Evolutionary conservation across 1,284 basidiomycete species (phyloP), one percentile per base, ranked within the genome.

Genomic region (Leccinum huronense): DNA sequence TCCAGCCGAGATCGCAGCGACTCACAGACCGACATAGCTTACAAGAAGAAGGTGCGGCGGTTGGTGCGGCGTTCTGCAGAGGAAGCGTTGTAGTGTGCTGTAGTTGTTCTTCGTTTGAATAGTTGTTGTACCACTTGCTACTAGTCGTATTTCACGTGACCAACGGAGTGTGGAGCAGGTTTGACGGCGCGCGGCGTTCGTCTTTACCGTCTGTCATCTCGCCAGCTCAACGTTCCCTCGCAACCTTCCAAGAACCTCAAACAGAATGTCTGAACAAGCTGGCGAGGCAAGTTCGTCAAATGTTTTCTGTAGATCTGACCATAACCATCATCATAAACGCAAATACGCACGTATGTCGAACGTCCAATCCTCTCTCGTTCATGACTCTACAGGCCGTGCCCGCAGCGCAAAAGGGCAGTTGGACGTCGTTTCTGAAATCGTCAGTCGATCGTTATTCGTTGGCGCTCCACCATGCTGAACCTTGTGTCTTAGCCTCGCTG

Each of bases 1-100:
- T 57, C 57, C 8, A 7, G 27, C 27, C 38, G 8, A 9, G n/a
- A 33, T 8, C 11, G n/a, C 59, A 19, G 9, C 34, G 2, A 14
- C 62, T 71, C 58, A 70, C 56, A 8, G 30, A 42, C 14, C 13
- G 58, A 70, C 86, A 33, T 19, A 73, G 93, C 74, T 1, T 98
- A 97, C 80, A 92, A 86, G 86, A 97, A 95, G 89, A 94, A 93
- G 77, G 95, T 98, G 63, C 88, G 94, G 72, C 84, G 92, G 66
- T 80, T 98, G 65, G 95, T 86, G 42, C 85, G 94, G 65, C 83
- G 84, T 76, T 91, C 89, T 69, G 94, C 94, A 16, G 95, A 98
- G 75, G 94, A 95, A 73, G 90, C 87, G 2, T 93, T 84, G 8
- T 69, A 70, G 64, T 11, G 59, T 73, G 62, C 53, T 60, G 61